Conservation (phyloP, 75 land plant genomes). For the Pinus albicaulis region DNA sequence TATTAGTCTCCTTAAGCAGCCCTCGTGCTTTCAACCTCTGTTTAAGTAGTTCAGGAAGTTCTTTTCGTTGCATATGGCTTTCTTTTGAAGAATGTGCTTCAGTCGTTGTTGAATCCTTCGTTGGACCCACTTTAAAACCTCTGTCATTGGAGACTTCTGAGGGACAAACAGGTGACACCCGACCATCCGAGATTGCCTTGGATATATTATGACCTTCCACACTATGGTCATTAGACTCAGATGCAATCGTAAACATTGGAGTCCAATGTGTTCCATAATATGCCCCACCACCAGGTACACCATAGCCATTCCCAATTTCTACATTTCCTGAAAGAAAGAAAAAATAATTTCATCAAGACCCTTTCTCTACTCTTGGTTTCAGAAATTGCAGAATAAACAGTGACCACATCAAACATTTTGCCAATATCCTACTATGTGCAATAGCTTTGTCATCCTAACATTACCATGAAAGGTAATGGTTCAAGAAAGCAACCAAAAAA, state of each 20-base stretch:
- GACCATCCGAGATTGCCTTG: neutral
- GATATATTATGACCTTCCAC: neutral
- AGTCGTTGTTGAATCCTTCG: neutral
- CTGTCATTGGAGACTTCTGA: constrained; percentile 8
- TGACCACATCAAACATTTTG: neutral
- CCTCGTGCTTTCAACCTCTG: constrained; percentile 88
- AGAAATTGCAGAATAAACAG: neutral
- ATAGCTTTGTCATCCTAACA: neutral
- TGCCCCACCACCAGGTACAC: constrained; percentile 98
- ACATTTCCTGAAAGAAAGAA: constrained; percentile 56
- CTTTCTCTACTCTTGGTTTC: neutral
- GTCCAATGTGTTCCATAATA: constrained; percentile 39
- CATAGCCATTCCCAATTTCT: constrained; percentile 99
- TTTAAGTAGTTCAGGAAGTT: constrained; percentile 86
- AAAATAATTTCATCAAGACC: constrained; percentile 1
- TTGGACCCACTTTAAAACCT: constrained; percentile 3
- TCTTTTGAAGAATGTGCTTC: constrained; percentile 16
- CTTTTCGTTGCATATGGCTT: constrained; percentile 35
- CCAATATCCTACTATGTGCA: neutral
- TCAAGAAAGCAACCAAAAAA: neutral
- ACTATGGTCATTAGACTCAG: constrained; percentile 4
- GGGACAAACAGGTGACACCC: neutral
- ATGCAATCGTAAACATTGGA: constrained; percentile 21
- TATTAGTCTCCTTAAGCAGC: constrained; percentile 63
- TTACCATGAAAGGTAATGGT: neutral